Conservation (phyloP, 1,284 basidiomycete genomes). For the Boletus nobilissimus region DNA sequence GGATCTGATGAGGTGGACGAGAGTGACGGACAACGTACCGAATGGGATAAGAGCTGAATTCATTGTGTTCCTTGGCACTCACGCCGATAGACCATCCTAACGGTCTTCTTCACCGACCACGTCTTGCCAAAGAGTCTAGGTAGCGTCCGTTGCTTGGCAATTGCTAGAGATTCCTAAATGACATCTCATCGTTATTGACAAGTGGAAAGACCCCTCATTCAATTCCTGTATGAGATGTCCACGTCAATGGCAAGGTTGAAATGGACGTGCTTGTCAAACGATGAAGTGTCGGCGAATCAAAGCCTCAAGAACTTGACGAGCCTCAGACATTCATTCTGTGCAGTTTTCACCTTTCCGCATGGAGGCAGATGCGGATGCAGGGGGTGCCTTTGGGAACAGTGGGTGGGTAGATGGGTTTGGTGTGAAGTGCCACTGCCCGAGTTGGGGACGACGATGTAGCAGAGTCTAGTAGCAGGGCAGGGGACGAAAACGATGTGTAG, state of each 20-base stretch:
- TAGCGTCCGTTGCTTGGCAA: no score
- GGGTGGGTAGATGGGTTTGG: conserved; percentile 84
- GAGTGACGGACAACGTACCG: conserved; percentile 1
- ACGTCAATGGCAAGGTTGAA: neutral
- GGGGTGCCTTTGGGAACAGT: conserved; percentile 87
- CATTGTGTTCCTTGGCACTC: no score
- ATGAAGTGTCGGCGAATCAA: neutral
- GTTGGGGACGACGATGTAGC: neutral
- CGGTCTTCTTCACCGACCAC: no score
- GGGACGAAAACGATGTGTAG: conserved; percentile 27
- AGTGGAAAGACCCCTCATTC: neutral
- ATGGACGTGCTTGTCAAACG: neutral
- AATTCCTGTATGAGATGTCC: neutral
- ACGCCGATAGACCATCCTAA: no score
- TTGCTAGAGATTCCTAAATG: no score
- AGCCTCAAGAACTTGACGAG: no score
- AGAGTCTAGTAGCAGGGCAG: no score
- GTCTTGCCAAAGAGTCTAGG: no score
- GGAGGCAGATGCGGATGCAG: conserved; percentile 86
- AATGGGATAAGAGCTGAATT: no score
- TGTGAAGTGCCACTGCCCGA: conserved; percentile 56
- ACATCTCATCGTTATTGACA: neutral
- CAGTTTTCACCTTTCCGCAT: conserved; percentile 57
- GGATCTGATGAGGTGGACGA: neutral
- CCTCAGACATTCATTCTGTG: no score